These are phyloP conservation scores for Pistacia atlantica DNA, from an alignment of 345 rosid genomes.

Conservation along the genomic window DNA sequence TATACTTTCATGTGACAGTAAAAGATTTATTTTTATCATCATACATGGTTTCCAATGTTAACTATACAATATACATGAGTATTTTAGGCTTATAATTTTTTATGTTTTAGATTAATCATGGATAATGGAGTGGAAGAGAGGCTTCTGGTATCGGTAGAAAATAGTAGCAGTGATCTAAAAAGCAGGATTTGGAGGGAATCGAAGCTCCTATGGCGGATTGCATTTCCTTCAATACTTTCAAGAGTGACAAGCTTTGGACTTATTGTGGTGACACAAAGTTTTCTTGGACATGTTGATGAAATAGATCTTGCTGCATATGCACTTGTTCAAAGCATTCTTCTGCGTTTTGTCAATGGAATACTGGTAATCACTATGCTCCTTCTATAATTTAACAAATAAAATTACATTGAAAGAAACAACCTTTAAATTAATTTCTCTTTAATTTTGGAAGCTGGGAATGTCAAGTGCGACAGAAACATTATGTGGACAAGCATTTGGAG, in stretches of 20 bases:
- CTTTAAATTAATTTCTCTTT: background rate
- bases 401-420: too few species aligned
- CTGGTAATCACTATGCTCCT: slow-evolving; percentile 28
- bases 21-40: too few species aligned
- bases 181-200: slow-evolving; percentile 36
- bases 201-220: slow-evolving; percentile 49
- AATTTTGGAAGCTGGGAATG: slow-evolving; percentile 49
- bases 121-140: slow-evolving; percentile 28
- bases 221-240: slow-evolving; percentile 52
- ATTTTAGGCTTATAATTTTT: background rate
- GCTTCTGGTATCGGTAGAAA: slow-evolving; percentile 27
- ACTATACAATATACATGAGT: too few species aligned
- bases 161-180: slow-evolving; percentile 6
- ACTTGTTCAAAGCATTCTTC: slow-evolving; percentile 42
- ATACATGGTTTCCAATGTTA: too few species aligned
- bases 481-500: slow-evolving; percentile 69
- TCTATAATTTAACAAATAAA: too few species aligned
- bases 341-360: slow-evolving; percentile 47
- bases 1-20: too few species aligned
- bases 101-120: background rate
- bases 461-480: slow-evolving; percentile 61
- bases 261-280: slow-evolving; percentile 54
- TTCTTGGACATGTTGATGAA: slow-evolving; percentile 46
- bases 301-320: slow-evolving; percentile 51
- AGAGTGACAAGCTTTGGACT: slow-evolving; percentile 50